Base-by-base conservation (phyloP, 2,329 filamentous ascomycete genomes). In the Sphaceloma murrayae region DNA sequence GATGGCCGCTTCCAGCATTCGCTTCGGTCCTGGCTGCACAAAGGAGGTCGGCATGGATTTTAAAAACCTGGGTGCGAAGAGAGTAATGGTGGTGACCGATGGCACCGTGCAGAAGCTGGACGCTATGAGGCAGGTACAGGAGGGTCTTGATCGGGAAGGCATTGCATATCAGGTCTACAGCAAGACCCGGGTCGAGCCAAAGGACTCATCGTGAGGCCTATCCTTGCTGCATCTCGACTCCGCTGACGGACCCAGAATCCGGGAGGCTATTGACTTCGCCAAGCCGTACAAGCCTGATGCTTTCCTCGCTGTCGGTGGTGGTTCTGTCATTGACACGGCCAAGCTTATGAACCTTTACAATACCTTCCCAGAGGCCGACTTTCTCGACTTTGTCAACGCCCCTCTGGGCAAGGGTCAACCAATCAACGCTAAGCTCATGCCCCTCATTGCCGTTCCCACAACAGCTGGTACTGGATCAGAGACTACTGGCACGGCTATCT, bases 341-440 rank as follows among this genome's bases (percentile, higher is more conserved):
- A 98, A 98, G 66, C 73, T 98, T 46, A 96, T 98, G 88, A 98
- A 98, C 59, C 74, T 98, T 0, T 96, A 96, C 67, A 84, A 81
- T 1, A 80, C 78, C 50, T 95, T 87, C 59, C 88, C 88, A 0
- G 83, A 95, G 5, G 89, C 89, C 24, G 85, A 91, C 54, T 95
- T 98, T 59, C 73, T 96, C 26, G 89, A 98, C 69, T 98, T 98
- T 56, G 91, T 98, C 62, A 96, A 96, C 58, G 89, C 89, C 0
- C 91, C 91, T 0, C 68, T 96, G 0, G 91, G 91, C 48, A 86
- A 83, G 50, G 91, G 91, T 3, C 66, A 76, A 17, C 85, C 85
- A 0, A 82, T 93, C 48, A 77, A 77, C 21, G 76, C 74, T 46
- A 73, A 76, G 32, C 70, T 93, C 10, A 78, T 75, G 53, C 86